Evolutionary conservation across 2,329 filamentous ascomycete genomes (phyloP).

Genomic region (Monosporascus sp.): DNA sequence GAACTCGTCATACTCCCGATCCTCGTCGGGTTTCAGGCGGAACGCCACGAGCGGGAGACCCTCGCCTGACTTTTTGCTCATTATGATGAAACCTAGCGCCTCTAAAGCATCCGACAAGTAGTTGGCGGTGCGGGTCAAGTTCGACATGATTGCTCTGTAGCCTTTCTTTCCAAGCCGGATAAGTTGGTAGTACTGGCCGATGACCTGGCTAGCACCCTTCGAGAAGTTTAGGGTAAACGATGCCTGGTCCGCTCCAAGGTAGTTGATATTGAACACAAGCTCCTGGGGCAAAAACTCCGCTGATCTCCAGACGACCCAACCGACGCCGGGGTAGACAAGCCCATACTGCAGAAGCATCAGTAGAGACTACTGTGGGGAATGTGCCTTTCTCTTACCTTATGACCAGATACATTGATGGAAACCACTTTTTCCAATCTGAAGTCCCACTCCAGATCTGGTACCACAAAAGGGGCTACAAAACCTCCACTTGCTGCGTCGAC

Average conservation of each 20-base stretch:
- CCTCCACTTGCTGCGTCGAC: conserved; percentile 90
- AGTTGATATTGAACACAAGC: conserved; percentile 99
- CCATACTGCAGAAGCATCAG: conserved; percentile 38
- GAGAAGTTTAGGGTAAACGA: conserved; percentile 98
- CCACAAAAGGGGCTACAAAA: conserved; percentile 88
- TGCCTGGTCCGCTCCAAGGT: conserved; percentile 89
- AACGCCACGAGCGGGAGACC: conserved; percentile 90
- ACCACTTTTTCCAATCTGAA: conserved; percentile 85
- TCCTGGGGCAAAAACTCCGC: conserved; percentile 82
- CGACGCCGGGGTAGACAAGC: conserved; percentile 81
- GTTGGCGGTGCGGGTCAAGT: conserved; percentile 84
- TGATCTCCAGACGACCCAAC: conserved; percentile 87
- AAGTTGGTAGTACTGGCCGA: conserved; percentile 96
- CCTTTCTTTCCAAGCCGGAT: conserved; percentile 91
- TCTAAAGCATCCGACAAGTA: conserved; percentile 73
- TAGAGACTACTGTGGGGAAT: neutral
- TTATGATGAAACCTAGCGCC: conserved; percentile 76
- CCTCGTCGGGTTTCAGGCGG: conserved; percentile 60
- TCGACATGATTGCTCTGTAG: conserved; percentile 89
- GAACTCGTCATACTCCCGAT: conserved; percentile 67
- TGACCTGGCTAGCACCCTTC: conserved; percentile 89
- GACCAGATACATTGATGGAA: conserved; percentile 90
- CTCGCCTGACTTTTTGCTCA: conserved; percentile 72
- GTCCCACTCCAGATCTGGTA: conserved; percentile 82
- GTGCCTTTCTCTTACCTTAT: conserved; percentile 54